Evolutionary conservation across 2,329 filamentous ascomycete species (phyloP), one percentile per base, ranked within the genome.

Genomic region (Huntiella omanensis): DNA sequence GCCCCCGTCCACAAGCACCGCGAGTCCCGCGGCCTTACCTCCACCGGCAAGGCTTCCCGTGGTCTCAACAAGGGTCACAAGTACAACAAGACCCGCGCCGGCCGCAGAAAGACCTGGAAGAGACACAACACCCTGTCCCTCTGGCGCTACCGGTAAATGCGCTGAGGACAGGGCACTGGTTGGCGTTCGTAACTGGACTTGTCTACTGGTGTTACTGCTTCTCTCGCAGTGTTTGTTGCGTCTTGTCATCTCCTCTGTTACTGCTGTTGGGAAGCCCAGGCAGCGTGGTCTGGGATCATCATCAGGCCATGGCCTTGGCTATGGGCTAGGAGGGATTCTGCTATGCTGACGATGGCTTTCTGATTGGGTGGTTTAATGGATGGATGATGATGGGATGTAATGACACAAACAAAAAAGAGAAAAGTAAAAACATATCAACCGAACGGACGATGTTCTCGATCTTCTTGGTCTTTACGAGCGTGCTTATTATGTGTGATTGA

Each of bases 1-100:
- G 92, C 92, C 73, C 83, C 91, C 59, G 92, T 98, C 62, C 91
- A 98, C 85, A 98, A 98, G 87, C 91, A 96, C 80, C 91, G 91
- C 73, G 91, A 98, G 77, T 71, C 77, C 61, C 87, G 91, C 68
- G 92, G 91, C 62, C 85, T 98, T 59, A 98, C 91, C 59, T 80
- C 88, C 62, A 96, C 88, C 57, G 91, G 91, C 80, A 98, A 98
- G 87, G 92, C 92, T 75, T 94, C 85, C 62, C 86, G 91, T 69
- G 91, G 92, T 72, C 82, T 98, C 73, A 91, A 91, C 81, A 94
- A 94, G 80, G 91, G 91, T 60, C 88, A 96, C 73, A 78, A 82
- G 64, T 98, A 84, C 86, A 94, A 88, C 85, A 94, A 98, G 77
- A 98, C 91, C 68, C 75, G 74, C 59, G 83, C 86, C 60, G 91